Conservation (phyloP, 805 yeast genomes). For the Zygoascus biomembranicola region DNA sequence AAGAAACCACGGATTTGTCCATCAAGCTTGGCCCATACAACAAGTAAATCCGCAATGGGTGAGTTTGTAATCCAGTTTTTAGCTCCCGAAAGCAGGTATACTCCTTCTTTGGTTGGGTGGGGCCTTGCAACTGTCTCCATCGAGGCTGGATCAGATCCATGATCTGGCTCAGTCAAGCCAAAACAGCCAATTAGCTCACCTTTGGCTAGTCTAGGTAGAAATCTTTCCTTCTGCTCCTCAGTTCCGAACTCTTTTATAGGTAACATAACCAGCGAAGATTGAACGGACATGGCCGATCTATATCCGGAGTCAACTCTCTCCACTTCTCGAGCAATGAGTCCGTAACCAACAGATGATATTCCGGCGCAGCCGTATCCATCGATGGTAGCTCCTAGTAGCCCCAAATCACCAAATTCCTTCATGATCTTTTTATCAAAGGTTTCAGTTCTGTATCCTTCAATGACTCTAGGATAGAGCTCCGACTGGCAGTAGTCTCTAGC, state of each 20-base stretch:
- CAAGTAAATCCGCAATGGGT: constrained; percentile 36
- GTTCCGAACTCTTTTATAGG: constrained; percentile 35
- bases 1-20: constrained; percentile 36
- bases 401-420: constrained; percentile 35
- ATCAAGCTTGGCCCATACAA: constrained; percentile 39
- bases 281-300: constrained; percentile 38
- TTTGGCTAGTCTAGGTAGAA: constrained; percentile 32
- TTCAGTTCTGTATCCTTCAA: constrained; percentile 35
- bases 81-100: constrained; percentile 33
- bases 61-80: constrained; percentile 40
- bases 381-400: constrained; percentile 34
- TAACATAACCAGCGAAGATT: constrained; percentile 38
- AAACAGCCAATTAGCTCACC: constrained; percentile 49
- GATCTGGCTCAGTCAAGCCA: constrained; percentile 56
- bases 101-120: constrained; percentile 36
- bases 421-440: constrained; percentile 28
- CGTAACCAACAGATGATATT: constrained; percentile 35
- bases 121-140: constrained; percentile 45
- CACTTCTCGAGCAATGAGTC: constrained; percentile 36
- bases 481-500: constrained; percentile 33
- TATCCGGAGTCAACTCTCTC: constrained; percentile 39
- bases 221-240: constrained; percentile 34
- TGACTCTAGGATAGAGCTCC: constrained; percentile 31
- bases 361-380: constrained; percentile 39
- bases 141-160: constrained; percentile 52